These are phyloP conservation scores for Acacia melanoxylon DNA, from an alignment of 306 rosid genomes.

Conservation along the genomic window DNA sequence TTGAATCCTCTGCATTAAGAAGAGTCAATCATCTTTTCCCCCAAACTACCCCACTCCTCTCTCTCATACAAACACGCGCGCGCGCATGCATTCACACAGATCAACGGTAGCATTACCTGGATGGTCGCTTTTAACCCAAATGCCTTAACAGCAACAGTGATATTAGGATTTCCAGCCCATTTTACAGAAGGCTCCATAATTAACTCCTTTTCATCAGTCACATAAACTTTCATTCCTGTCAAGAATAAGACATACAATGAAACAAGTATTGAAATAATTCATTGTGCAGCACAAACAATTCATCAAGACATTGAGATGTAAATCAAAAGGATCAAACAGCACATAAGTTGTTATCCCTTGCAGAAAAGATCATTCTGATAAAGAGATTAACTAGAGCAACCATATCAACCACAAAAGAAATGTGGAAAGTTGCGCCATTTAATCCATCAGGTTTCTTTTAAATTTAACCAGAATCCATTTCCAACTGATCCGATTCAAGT, in stretches of 20 bases:
- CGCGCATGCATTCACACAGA: background rate
- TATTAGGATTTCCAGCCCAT: slow-evolving; percentile 97
- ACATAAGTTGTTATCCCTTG: slow-evolving; percentile 6
- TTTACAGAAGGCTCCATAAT: slow-evolving; percentile 93
- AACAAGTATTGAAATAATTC: background rate
- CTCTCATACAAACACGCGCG: background rate
- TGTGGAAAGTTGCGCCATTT: background rate
- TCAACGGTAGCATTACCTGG: slow-evolving; percentile 50
- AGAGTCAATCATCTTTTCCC: background rate
- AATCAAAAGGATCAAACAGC: slow-evolving; percentile 3
- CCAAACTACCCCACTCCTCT: too few species aligned
- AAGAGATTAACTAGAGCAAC: slow-evolving; percentile 10
- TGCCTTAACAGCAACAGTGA: slow-evolving; percentile 74
- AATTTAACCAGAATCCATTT: background rate
- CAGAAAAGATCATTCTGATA: background rate
- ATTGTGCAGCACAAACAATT: background rate
- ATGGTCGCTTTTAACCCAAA: slow-evolving; percentile 88
- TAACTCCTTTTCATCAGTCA: slow-evolving; percentile 94
- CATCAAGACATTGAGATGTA: slow-evolving; percentile 3
- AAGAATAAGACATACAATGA: slow-evolving; percentile 15
- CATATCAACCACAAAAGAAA: slow-evolving; percentile 4
- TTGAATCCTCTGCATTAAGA: slow-evolving; percentile 27
- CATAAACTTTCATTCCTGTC: slow-evolving; percentile 86
- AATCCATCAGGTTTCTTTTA: background rate
- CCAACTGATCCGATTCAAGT: background rate